Evolutionary conservation across 768 basidiomycete genomes (phyloP).

Genomic region (Gelatoporia subvermispora): DNA sequence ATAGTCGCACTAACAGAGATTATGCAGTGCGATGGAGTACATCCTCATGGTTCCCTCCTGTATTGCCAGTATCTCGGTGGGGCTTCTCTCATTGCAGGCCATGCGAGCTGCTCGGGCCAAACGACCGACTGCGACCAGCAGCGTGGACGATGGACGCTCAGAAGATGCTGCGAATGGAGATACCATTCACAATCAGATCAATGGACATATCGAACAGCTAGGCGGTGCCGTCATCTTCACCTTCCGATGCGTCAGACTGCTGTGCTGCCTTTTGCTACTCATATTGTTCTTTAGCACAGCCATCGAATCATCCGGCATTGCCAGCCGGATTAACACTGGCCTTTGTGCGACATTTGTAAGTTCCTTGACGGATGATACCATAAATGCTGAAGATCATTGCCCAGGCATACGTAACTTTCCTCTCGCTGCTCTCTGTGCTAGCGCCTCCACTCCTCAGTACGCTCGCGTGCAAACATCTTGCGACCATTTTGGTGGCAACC

Average conservation of each 20-base stretch:
- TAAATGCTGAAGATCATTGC: background rate
- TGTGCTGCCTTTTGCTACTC: conserved; percentile 42
- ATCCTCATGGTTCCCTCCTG: conserved; percentile 9
- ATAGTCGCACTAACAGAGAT: no score
- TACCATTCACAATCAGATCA: conserved; percentile 1
- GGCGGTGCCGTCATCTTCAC: conserved; percentile 46
- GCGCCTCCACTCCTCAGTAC: conserved; percentile 2
- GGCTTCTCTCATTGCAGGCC: background rate
- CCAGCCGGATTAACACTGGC: conserved; percentile 6
- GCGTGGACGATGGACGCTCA: background rate
- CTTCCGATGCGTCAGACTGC: conserved; percentile 41
- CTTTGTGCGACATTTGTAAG: conserved; percentile 14
- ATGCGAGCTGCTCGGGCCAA: conserved; percentile 4
- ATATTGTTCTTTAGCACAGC: conserved; percentile 41
- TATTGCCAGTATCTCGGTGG: conserved; percentile 2
- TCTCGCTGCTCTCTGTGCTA: conserved; percentile 17
- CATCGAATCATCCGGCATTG: background rate
- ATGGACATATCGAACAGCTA: conserved; percentile 39
- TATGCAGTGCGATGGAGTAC: conserved; percentile 4
- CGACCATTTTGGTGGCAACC: conserved; percentile 39
- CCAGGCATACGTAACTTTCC: conserved; percentile 20
- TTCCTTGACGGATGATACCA: background rate
- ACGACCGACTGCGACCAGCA: background rate
- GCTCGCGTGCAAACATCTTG: conserved; percentile 40
- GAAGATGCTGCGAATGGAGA: no score